These are phyloP conservation scores for Agaricus subrufescens DNA, from an alignment of 768 basidiomycete genomes.

Conservation along the genomic window DNA sequence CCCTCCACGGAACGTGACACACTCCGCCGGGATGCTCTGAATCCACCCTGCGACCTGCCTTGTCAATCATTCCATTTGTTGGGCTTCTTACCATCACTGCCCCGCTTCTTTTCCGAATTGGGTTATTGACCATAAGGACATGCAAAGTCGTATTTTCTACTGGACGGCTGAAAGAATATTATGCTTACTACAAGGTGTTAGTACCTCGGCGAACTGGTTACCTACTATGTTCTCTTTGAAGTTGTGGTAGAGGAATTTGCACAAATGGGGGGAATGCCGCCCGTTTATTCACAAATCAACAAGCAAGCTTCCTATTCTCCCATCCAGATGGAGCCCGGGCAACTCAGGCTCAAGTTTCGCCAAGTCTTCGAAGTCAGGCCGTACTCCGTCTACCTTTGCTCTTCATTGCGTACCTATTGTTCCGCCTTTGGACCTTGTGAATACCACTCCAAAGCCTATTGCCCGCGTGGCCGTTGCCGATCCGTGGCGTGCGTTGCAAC, in stretches of 20 bases:
- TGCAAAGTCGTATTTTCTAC: background rate
- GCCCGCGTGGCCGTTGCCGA: slow-evolving; percentile 6
- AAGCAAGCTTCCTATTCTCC: background rate
- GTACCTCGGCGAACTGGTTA: background rate
- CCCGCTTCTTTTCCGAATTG: background rate
- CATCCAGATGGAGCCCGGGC: background rate
- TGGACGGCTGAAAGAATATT: background rate
- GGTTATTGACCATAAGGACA: background rate
- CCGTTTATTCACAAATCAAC: background rate
- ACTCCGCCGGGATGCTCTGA: background rate
- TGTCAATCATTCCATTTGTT: background rate
- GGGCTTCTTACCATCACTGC: background rate
- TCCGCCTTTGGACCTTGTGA: background rate
- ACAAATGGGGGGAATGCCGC: background rate
- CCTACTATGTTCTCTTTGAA: background rate
- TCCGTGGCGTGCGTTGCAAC: slow-evolving; percentile 3
- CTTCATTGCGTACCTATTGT: slow-evolving; percentile 4
- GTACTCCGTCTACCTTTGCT: background rate
- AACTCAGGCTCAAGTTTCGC: background rate
- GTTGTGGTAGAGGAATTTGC: background rate
- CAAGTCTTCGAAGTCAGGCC: background rate
- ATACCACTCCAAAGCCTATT: slow-evolving; percentile 8
- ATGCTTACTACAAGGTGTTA: background rate
- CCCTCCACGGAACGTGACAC: background rate
- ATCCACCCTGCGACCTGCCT: background rate